Evolutionary conservation across 176 grass and related monocot species (phyloP).

Genomic region (Aegilops umbellulata): DNA sequence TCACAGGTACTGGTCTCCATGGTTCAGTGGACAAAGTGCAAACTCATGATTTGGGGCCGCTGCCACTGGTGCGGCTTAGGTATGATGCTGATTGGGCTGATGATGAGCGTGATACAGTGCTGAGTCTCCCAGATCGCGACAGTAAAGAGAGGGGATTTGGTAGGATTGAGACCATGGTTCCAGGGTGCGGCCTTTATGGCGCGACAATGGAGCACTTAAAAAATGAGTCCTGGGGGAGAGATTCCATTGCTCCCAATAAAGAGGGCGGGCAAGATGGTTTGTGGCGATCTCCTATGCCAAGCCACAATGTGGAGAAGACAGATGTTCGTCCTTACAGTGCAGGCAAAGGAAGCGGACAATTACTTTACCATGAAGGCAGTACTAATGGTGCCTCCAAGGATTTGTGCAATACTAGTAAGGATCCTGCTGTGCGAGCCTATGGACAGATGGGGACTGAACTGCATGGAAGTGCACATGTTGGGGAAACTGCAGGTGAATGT

Average conservation of each 20-base stretch:
- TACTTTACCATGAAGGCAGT: conserved; percentile 32
- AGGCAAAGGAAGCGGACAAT: conserved; percentile 54
- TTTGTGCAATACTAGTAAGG: conserved; percentile 41
- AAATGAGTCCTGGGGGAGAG: conserved; percentile 56
- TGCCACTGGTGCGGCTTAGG: conserved; percentile 57
- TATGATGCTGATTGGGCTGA: conserved; percentile 96
- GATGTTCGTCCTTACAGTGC: conserved; percentile 51
- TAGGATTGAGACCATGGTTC: conserved; percentile 43
- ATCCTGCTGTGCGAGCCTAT: conserved; percentile 22
- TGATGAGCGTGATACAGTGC: conserved; percentile 86
- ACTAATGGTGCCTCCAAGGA: conserved; percentile 55
- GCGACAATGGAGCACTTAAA: conserved; percentile 46
- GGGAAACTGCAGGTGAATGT: conserved; percentile 17
- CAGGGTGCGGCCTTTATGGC: conserved; percentile 38
- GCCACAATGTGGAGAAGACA: conserved; percentile 41
- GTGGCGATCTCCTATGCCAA: conserved; percentile 54
- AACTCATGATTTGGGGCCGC: conserved; percentile 49
- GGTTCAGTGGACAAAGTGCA: conserved; percentile 36
- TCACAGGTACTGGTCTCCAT: conserved; percentile 22
- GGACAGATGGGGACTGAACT: conserved; percentile 50
- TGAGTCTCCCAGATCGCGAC: conserved; percentile 72
- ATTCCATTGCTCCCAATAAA: conserved; percentile 40
- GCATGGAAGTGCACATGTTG: conserved; percentile 32
- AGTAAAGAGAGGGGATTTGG: conserved; percentile 55
- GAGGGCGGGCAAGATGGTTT: conserved; percentile 36